Evolutionary conservation across 2,329 filamentous ascomycete species (phyloP).

Genomic region (Arthrobotrys musiformis): DNA sequence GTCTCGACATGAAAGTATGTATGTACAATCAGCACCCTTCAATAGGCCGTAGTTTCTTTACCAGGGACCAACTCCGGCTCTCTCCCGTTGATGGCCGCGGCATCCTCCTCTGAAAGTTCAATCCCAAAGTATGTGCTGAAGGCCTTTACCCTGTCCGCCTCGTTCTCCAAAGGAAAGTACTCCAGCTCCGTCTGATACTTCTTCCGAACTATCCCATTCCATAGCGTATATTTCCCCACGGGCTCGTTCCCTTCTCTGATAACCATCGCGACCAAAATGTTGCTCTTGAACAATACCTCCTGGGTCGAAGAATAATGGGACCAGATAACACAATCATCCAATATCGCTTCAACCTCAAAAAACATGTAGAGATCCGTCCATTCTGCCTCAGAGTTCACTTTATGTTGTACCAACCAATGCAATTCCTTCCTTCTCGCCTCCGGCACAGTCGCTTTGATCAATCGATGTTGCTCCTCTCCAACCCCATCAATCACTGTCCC

Average conservation of each 20-base stretch:
- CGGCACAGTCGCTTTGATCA: constrained; percentile 30
- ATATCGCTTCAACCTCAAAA: constrained; percentile 31
- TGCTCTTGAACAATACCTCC: constrained; percentile 24
- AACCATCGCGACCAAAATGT: constrained; percentile 30
- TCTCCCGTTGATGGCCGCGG: constrained; percentile 19
- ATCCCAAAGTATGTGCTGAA: constrained; percentile 28
- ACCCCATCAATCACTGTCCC: constrained; percentile 19
- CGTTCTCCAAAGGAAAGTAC: constrained; percentile 15
- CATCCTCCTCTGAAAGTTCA: constrained; percentile 26
- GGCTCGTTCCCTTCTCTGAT: constrained; percentile 27
- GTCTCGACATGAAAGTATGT: neutral
- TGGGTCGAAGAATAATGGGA: constrained; percentile 28
- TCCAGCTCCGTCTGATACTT: neutral
- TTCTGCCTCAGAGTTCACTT: neutral
- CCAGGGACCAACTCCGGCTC: neutral
- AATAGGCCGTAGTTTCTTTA: neutral
- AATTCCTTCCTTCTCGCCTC: constrained; percentile 20
- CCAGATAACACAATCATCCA: constrained; percentile 36
- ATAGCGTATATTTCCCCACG: constrained; percentile 34
- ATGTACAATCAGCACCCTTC: neutral
- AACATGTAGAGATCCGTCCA: constrained; percentile 50
- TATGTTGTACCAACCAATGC: constrained; percentile 37
- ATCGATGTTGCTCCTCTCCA: constrained; percentile 16
- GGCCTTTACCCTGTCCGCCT: constrained; percentile 28
- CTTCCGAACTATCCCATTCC: constrained; percentile 30